Evolutionary conservation across 169 alveolate species (phyloP), one percentile per base, ranked within the genome.

Genomic region (Toxoplasma gondii): DNA sequence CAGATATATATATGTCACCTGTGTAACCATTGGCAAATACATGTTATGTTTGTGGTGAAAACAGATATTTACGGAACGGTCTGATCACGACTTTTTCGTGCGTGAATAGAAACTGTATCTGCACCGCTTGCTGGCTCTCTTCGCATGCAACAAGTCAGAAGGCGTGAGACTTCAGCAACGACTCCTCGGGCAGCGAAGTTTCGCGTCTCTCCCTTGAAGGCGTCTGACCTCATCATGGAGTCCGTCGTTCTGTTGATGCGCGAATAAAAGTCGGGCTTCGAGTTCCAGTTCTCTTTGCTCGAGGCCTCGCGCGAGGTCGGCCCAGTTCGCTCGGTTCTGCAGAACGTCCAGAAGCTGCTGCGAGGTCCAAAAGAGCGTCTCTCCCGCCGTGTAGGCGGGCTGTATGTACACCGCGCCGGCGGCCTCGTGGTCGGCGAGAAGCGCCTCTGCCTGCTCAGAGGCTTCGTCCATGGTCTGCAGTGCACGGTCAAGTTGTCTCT

Each of bases 241-340:
- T 7, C 86, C 86, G 86, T 78, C 86, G 39, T 38, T 38, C n/a
- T 78, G 86, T 78, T 78, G 86, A 45, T 78, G 86, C 24, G 86
- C 86, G 45, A 0, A 19, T 10, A 78, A 45, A 45, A 78, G 86
- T 19, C 86, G 12, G 86, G 86, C 45, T 31, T 78, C 86, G 45
- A 78, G 86, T 36, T 78, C 86, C 39, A 78, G 86, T 38, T 78
- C 86, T n/a, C 86, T 78, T 45, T 29, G 86, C 44, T 78, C 86
- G 45, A 78, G 86, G 45, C n/a, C n/a, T 78, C 86, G 12, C 22
- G 86, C 86, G 10, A n/a, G 39, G 49, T n/a, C 86, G 27, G 86
- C 86, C 86, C 86, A 78, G 39, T 78, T 38, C 19, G 90, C 90
- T 64, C 64, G 90, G 54, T 82, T 38, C 38, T 43, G 90, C 90